These are phyloP conservation scores for Boletus smithii DNA, from an alignment of 1,284 basidiomycete genomes.

Conservation along the genomic window DNA sequence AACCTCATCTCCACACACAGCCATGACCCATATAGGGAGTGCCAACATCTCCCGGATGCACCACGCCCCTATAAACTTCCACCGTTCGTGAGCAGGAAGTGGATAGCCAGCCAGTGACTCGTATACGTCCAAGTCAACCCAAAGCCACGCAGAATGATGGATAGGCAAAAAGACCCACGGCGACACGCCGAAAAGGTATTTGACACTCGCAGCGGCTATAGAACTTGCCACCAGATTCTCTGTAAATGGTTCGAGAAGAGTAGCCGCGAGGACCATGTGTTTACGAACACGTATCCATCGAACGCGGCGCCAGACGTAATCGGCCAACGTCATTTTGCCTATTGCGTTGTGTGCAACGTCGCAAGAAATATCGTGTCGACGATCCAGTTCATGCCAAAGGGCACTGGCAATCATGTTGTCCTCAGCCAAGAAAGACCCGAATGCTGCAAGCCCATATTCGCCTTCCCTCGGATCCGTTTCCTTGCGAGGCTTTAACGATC, in stretches of 20 bases:
- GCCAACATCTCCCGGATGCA: conserved; percentile 71
- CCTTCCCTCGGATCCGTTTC: conserved; percentile 31
- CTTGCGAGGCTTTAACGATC: conserved; percentile 48
- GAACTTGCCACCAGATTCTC: conserved; percentile 74
- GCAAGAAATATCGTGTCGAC: conserved; percentile 82
- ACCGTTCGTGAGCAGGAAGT: conserved; percentile 46
- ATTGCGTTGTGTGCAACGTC: conserved; percentile 89
- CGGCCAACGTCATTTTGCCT: conserved; percentile 76
- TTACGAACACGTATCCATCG: conserved; percentile 95
- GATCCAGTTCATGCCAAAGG: conserved; percentile 86
- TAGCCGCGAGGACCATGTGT: conserved; percentile 83
- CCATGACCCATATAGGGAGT: conserved; percentile 81
- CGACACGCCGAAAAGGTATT: conserved; percentile 51
- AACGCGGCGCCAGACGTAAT: conserved; percentile 82
- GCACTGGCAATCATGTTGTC: conserved; percentile 93
- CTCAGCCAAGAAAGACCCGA: conserved; percentile 86
- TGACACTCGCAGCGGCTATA: conserved; percentile 57
- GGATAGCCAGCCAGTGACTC: conserved; percentile 69
- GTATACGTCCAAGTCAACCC: conserved; percentile 72
- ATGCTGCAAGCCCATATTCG: conserved; percentile 65
- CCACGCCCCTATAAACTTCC: conserved; percentile 77
- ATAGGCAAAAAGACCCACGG: conserved; percentile 52
- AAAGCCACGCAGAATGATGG: conserved; percentile 58
- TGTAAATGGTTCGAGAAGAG: conserved; percentile 85
- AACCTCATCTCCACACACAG: conserved; percentile 76